Percentiles rank a stretch among this genome's conserved stretches.
Evolutionary conservation across 495 filamentous ascomycete genomes (phyloP).

Genomic region (Immersiella caudata): DNA sequence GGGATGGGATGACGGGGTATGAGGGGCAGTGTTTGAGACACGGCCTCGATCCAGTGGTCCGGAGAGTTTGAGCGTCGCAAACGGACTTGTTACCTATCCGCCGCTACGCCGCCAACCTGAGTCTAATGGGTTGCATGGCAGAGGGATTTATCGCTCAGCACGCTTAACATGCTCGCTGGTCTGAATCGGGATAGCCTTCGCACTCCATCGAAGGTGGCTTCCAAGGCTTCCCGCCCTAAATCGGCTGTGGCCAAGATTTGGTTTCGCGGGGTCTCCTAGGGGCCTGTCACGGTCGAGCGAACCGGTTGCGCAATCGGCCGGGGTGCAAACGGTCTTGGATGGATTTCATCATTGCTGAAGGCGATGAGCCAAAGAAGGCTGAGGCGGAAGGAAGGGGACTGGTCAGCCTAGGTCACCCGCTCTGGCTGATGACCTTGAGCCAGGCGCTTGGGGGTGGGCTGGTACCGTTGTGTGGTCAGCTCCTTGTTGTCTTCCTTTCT

Average conservation of each 20-base stretch:
- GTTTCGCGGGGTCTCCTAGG: not conserved
- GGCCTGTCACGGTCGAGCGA: not conserved
- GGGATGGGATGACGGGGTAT: not conserved
- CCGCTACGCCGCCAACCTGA: slow-evolving; percentile 6
- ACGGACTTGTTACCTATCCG: not conserved
- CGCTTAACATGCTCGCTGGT: not conserved
- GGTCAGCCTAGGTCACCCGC: slow-evolving; percentile 9
- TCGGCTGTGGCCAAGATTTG: not conserved
- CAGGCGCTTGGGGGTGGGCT: not conserved
- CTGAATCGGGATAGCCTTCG: not conserved
- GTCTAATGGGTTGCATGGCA: not conserved
- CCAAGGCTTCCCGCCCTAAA: not conserved
- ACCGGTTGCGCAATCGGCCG: slow-evolving; percentile 6
- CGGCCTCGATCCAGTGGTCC: not conserved
- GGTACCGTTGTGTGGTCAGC: not conserved
- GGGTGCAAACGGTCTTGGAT: slow-evolving; percentile 6
- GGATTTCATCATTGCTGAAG: slow-evolving; percentile 11
- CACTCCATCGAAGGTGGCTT: not conserved
- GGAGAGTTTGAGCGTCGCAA: slow-evolving; percentile 12
- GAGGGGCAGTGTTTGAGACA: slow-evolving; percentile 14
- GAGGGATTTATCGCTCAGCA: slow-evolving; percentile 3
- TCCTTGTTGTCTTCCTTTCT: slow-evolving; percentile 5
- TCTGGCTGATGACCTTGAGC: not conserved
- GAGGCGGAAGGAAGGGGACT: not conserved
- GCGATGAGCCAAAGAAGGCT: not conserved